phyloP scores from a whole-genome alignment of 2,329 filamentous ascomycete species.

The Chrysoporthe deuterocubensis region DNA sequence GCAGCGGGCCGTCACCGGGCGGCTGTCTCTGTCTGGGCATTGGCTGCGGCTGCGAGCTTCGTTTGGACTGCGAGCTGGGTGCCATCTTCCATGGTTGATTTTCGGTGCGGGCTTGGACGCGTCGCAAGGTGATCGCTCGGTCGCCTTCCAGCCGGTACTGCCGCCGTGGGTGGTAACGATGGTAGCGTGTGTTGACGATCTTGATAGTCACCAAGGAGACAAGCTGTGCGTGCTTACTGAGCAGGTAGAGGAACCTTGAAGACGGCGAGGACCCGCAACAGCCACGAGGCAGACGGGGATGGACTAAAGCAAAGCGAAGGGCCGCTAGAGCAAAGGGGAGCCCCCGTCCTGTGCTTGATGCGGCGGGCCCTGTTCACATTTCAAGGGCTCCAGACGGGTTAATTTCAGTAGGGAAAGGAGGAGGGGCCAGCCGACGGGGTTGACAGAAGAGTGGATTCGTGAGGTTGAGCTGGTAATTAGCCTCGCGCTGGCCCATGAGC shows the following conservation, averaged over 20 bases:
- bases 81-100: slow-evolving; percentile 31
- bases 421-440: not conserved
- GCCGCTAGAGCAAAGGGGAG: not conserved
- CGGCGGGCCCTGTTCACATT: slow-evolving; percentile 8
- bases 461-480: not conserved
- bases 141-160: not conserved
- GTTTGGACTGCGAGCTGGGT: slow-evolving; percentile 28
- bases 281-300: slow-evolving; percentile 20
- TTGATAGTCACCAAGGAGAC: not conserved
- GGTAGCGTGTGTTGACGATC: not conserved
- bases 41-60: slow-evolving; percentile 27
- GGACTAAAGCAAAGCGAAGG: slow-evolving; percentile 6
- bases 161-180: not conserved
- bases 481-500: not conserved
- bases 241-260: not conserved
- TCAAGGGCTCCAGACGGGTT: not conserved
- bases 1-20: slow-evolving; percentile 8
- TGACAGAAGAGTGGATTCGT: not conserved
- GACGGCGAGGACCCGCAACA: slow-evolving; percentile 4
- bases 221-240: not conserved
- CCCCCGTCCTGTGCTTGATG: slow-evolving; percentile 3
- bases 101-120: slow-evolving; percentile 6
- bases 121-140: not conserved
- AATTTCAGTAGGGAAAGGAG: not conserved
- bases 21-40: slow-evolving; percentile 6